A percentile compares a stretch with the other conserved stretches of the same genome.
Conservation (phyloP, 2,329 filamentous ascomycete species). For the Colletotrichum eleusines region DNA sequence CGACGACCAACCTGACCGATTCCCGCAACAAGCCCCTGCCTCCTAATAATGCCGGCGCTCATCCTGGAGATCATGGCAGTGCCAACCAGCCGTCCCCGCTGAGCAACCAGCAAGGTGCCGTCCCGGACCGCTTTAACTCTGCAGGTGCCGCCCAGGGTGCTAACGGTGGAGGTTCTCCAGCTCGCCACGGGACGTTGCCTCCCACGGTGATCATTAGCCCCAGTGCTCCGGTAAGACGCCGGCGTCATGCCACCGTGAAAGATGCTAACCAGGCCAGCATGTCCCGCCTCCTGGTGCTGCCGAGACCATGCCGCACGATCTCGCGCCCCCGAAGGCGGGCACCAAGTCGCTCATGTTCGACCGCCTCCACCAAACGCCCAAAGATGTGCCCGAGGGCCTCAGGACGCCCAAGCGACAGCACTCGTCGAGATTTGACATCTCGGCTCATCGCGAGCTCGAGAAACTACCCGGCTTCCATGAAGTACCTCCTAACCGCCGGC, state of each 20-base stretch:
- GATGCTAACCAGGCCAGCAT: conserved; percentile 69
- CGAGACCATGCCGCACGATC: conserved; percentile 98
- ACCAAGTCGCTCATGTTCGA: conserved; percentile 91
- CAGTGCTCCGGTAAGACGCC: conserved; percentile 82
- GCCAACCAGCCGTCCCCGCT: conserved; percentile 56
- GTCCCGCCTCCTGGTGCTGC: conserved; percentile 91
- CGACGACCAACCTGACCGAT: conserved; percentile 88
- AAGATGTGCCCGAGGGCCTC: conserved; percentile 95
- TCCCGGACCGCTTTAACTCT: conserved; percentile 58
- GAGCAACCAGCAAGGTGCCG: conserved; percentile 50
- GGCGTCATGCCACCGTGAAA: conserved; percentile 19
- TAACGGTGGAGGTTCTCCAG: conserved; percentile 68
- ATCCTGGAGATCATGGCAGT: conserved; percentile 57
- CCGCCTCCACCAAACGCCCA: conserved; percentile 90
- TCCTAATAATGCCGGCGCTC: conserved; percentile 61
- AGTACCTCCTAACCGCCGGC: conserved; percentile 91
- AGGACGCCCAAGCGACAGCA: conserved; percentile 96
- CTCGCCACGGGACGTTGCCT: conserved; percentile 73
- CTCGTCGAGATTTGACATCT: conserved; percentile 97
- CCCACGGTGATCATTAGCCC: conserved; percentile 96
- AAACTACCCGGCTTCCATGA: conserved; percentile 98
- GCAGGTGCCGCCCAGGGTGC: conserved; percentile 53
- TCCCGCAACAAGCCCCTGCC: conserved; percentile 84
- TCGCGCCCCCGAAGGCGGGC: conserved; percentile 92
- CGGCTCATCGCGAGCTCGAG: conserved; percentile 94